Evolutionary conservation across 768 basidiomycete genomes (phyloP).

Genomic region (Termitomyces titanicus): DNA sequence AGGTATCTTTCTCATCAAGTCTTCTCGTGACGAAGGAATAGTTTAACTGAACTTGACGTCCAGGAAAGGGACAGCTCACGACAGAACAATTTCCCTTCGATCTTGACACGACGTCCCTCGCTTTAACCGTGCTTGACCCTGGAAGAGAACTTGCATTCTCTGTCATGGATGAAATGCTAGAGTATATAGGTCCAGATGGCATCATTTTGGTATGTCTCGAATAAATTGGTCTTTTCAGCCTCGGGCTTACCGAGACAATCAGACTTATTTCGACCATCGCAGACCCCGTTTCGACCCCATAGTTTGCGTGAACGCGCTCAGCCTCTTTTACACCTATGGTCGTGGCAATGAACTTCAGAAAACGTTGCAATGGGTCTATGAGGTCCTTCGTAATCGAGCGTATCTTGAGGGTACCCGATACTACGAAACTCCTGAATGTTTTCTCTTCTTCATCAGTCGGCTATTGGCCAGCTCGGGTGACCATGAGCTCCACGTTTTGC

Average conservation of each 20-base stretch:
- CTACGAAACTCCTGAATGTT: slow-evolving; percentile 48
- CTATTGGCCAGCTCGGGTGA: slow-evolving; percentile 34
- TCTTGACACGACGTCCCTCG: slow-evolving; percentile 57
- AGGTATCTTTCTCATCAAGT: slow-evolving; percentile 21
- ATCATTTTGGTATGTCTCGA: slow-evolving; percentile 39
- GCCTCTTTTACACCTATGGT: slow-evolving; percentile 46
- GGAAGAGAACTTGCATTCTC: slow-evolving; percentile 30
- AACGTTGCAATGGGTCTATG: slow-evolving; percentile 46
- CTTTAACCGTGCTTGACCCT: slow-evolving; percentile 36
- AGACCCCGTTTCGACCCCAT: slow-evolving; percentile 52
- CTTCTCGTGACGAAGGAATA: neutral
- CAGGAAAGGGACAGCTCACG: slow-evolving; percentile 38
- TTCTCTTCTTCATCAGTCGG: slow-evolving; percentile 48
- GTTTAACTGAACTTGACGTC: neutral
- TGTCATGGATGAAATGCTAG: slow-evolving; percentile 57
- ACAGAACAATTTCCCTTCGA: slow-evolving; percentile 51
- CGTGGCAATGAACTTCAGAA: slow-evolving; percentile 40
- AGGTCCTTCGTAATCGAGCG: slow-evolving; percentile 47
- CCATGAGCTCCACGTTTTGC: slow-evolving; percentile 29
- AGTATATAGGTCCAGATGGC: slow-evolving; percentile 44
- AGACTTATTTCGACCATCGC: slow-evolving; percentile 52
- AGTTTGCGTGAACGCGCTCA: slow-evolving; percentile 48
- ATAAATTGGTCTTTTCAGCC: neutral
- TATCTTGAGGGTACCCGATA: slow-evolving; percentile 55
- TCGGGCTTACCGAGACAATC: neutral